Base-by-base conservation (phyloP, 2,329 filamentous ascomycete genomes). In the Colletotrichum limetticola region DNA sequence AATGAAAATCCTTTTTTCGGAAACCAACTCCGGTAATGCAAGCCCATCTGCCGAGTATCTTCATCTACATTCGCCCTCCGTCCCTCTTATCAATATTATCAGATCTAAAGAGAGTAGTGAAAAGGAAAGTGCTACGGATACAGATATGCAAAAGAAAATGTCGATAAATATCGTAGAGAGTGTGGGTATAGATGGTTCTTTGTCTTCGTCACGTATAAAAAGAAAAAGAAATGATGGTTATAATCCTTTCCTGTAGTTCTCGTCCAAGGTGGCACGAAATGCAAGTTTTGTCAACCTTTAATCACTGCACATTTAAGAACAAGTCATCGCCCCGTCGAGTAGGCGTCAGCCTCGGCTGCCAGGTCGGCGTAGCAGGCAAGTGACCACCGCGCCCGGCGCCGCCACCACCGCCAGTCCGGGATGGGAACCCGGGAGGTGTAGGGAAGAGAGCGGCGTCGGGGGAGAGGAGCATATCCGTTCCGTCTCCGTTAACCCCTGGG, bases 271-370 rank as follows among this genome's bases (percentile, higher is more conserved):
- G 37, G 9, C 22, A 42, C 8, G 19, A 5, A 16, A 6, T 24
- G 12, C 11, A 24, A 24, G 14, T 14, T 24, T 55, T 9, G 24
- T 14, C 52, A 11, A n/a, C 7, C n/a, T 32, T 12, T 0, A 5
- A 14, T 67, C 74, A 90, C 73, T 86, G 85, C 74, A 91, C 88
- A 75, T 88, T 87, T 76, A 91, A 78, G 75, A 88, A 92, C 72
- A 94, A 78, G 78, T 94, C 91, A 30, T 92, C 89, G 0, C 92
- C 92, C 61, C 90, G 86, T 73, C 91, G 84, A 69, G 90, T 91
- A 3, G 92, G 92, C 58, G 92, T 94, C 76, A 94, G 78, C 75
- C 87, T 88, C 3, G 91, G 91, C 76, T 91, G 85, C 90, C 91
- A 92, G 1, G 86, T 86, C 0, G 90, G 90, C 49, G 87, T 88